Base-by-base conservation (phyloP, 495 filamentous ascomycete species). In the Neurospora sp. region DNA sequence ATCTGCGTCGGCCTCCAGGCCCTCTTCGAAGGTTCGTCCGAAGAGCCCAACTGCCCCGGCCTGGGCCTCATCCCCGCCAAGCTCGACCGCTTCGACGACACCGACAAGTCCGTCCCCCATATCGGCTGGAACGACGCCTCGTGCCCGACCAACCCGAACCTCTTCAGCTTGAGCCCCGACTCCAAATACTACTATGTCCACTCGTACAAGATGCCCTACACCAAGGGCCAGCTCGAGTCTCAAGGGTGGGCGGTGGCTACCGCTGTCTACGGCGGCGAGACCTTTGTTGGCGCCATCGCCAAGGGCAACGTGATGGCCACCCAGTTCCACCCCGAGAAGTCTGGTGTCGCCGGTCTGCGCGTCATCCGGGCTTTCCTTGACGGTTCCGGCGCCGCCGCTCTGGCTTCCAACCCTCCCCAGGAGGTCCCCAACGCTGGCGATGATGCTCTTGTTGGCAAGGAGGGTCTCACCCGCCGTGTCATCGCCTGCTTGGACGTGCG, bases 171-270 rank as follows among this genome's bases (percentile, higher is more conserved):
- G 69, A 80, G 86, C 61, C 89, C 92, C 5, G 83, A 84, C 75
- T 97, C 93, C 81, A 98, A 98, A 80, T 99, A 98, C 85, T 99
- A 99, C 80, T 99, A 98, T 76, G 94, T 99, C 41, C 96, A 99
- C 82, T 94, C 93, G 1, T 99, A 97, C 78, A 95, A 94, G 70
- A 90, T 90, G 22, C 91, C 90, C 0, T 94, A 97, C 78, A 81
- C 80, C 69, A 82, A 88, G 72, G 93, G 89, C 7, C 84, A 90
- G 48, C 82, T 96, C 16, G 94, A 96, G 76, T 83, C 83, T 72
- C 87, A 90, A 17, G 96, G 93, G 4, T 98, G 96, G 94, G 89
- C 88, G 1, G 91, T 98, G 16, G 96, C 96, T 16, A 95, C 91
- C 4, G 95, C 89, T 2, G 89, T 87, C 38, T 98, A 99, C 79